phyloP scores from a whole-genome alignment of 2,329 filamentous ascomycete genomes.

The Diaporthe batatas region DNA sequence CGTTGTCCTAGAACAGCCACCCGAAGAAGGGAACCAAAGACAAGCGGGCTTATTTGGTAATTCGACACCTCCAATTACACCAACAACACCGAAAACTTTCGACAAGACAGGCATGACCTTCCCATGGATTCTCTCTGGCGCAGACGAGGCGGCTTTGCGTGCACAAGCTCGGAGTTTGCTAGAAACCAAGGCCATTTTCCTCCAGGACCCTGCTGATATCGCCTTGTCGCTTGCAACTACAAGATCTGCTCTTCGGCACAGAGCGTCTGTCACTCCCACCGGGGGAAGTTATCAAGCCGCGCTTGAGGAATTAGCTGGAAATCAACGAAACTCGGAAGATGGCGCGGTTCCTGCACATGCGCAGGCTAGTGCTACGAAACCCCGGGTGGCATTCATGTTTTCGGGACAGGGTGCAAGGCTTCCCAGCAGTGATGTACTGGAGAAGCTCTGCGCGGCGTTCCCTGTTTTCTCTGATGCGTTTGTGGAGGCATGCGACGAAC shows the following conservation, averaged over 20 bases:
- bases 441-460: constrained; percentile 46
- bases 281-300: not conserved
- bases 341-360: constrained; percentile 20
- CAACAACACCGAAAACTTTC: too few species aligned
- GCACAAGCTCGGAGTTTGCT: constrained; percentile 44
- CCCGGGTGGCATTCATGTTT: constrained; percentile 50
- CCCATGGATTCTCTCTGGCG: constrained; percentile 49
- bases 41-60: constrained; percentile 36
- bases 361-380: constrained; percentile 37
- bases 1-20: constrained; percentile 54
- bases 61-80: not conserved
- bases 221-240: constrained; percentile 51
- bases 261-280: not conserved
- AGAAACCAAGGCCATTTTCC: constrained; percentile 39
- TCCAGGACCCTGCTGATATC: constrained; percentile 44
- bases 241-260: constrained; percentile 40
- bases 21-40: not conserved
- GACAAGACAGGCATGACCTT: not conserved
- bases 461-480: constrained; percentile 49
- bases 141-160: constrained; percentile 45
- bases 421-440: constrained; percentile 49
- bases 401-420: constrained; percentile 53
- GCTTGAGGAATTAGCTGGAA: constrained; percentile 45
- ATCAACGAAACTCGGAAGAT: constrained; percentile 31
- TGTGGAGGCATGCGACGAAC: constrained; percentile 43